phyloP scores from a whole-genome alignment of 129 eudicot genomes.

The Mikania micrantha region DNA sequence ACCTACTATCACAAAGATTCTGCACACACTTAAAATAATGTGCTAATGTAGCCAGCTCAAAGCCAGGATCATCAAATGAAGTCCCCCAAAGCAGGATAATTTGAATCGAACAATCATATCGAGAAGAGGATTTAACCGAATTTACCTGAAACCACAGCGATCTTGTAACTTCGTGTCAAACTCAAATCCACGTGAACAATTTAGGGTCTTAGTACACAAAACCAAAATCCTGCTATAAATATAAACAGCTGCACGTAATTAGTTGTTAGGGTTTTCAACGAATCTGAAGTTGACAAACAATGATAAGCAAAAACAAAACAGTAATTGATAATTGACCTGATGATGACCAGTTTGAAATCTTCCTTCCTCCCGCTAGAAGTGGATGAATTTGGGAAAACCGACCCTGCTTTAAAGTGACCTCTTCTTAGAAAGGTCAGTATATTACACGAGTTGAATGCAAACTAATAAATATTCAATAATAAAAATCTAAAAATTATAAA shows the following conservation, averaged over 20 bases:
- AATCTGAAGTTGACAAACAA: background rate
- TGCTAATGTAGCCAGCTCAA: slow-evolving; percentile 11
- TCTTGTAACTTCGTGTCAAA: slow-evolving; percentile 4
- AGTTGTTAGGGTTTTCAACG: slow-evolving; percentile 12
- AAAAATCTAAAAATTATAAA: too few relatives aligned
- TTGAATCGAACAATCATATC: background rate
- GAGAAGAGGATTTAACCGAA: background rate
- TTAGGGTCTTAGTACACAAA: slow-evolving; percentile 14
- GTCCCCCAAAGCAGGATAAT: background rate
- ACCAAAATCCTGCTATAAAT: background rate
- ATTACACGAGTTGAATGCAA: too few relatives aligned
- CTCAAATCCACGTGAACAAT: slow-evolving; percentile 13
- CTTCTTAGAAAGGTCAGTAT: too few relatives aligned
- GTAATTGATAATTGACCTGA: slow-evolving; percentile 29
- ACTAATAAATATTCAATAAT: too few relatives aligned
- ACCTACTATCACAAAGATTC: background rate
- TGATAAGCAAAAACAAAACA: slow-evolving; percentile 1
- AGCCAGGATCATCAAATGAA: background rate
- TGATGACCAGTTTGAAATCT: slow-evolving; percentile 21
- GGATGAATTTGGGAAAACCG: slow-evolving; percentile 7
- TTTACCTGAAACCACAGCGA: slow-evolving; percentile 17
- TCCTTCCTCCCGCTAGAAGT: background rate
- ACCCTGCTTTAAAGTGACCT: slow-evolving; percentile 2
- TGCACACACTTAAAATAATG: background rate
- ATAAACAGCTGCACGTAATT: slow-evolving; percentile 6